These are phyloP conservation scores for Leptodontidium sp. DNA, from an alignment of 2,329 filamentous ascomycete species.

Conservation along the genomic window DNA sequence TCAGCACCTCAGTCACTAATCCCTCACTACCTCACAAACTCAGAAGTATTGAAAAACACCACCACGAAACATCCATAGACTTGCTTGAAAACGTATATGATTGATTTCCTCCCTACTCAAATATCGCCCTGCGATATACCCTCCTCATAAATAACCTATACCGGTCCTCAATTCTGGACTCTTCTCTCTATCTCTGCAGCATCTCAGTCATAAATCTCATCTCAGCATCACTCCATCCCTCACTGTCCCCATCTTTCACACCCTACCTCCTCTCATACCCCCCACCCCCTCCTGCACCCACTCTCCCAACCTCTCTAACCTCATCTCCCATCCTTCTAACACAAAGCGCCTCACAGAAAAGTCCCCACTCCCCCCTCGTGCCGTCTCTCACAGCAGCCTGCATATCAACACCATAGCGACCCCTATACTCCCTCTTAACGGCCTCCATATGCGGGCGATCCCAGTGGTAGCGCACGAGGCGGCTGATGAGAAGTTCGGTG, in stretches of 20 bases:
- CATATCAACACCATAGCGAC: slow-evolving; percentile 77
- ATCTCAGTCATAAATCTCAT: background rate
- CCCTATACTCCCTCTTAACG: slow-evolving; percentile 81
- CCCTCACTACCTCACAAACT: no score
- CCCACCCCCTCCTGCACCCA: slow-evolving; percentile 8
- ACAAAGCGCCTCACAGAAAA: slow-evolving; percentile 77
- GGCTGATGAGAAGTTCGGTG: slow-evolving; percentile 85
- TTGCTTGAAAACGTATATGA: no score
- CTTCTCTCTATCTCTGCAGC: background rate
- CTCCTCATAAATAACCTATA: background rate
- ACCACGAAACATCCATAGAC: no score
- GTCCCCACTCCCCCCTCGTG: slow-evolving; percentile 78
- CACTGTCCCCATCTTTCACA: background rate
- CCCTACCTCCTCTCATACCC: slow-evolving; percentile 6
- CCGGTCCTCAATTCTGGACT: background rate
- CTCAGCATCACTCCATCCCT: background rate
- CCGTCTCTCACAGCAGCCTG: slow-evolving; percentile 81
- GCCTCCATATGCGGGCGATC: slow-evolving; percentile 81
- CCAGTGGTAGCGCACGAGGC: slow-evolving; percentile 92
- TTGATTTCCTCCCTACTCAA: background rate
- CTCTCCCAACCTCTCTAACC: slow-evolving; percentile 55
- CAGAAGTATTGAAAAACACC: no score
- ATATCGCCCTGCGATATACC: slow-evolving; percentile 14
- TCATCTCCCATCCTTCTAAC: slow-evolving; percentile 68
- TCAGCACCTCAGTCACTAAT: no score